Percentiles rank a stretch among this genome's conserved stretches.
These are phyloP conservation scores for Volvox carteri DNA, from an alignment of 163 green algal species.

Conservation along the genomic window DNA sequence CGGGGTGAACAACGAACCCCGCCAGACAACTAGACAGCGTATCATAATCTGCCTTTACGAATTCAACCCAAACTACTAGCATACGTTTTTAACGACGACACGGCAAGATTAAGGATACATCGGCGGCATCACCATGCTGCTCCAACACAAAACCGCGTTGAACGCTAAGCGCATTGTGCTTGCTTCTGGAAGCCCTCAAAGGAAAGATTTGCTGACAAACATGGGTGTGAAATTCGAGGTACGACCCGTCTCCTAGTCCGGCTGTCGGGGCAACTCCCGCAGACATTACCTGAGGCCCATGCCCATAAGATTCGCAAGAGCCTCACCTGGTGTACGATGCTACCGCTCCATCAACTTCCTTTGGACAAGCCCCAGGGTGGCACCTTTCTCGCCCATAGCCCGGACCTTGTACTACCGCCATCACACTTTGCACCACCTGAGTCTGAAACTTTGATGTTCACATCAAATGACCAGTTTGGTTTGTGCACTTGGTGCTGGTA, in stretches of 20 bases:
- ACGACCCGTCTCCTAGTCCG: not conserved
- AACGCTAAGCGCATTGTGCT: slow-evolving; percentile 77
- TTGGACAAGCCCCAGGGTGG: not conserved
- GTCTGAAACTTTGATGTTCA: too few species aligned
- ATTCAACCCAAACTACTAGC: too few species aligned
- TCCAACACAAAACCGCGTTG: slow-evolving; percentile 74
- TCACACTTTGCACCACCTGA: not conserved
- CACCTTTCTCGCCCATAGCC: slow-evolving; percentile 59
- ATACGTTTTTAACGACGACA: too few species aligned
- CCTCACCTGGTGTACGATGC: not conserved
- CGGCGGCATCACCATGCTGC: slow-evolving; percentile 76
- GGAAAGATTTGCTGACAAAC: slow-evolving; percentile 80
- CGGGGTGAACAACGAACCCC: too few species aligned
- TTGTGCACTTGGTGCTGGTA: too few species aligned
- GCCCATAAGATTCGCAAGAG: not conserved
- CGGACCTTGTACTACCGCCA: not conserved
- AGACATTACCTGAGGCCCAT: not conserved
- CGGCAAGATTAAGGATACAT: too few species aligned
- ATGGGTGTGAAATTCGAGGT: slow-evolving; percentile 83
- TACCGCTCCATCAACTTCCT: not conserved
- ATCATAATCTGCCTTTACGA: too few species aligned
- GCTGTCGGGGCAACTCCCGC: not conserved
- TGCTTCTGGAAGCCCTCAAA: slow-evolving; percentile 77
- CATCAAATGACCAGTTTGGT: too few species aligned
- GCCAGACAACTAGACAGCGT: too few species aligned